Conservation (phyloP, 83 land plant genomes). For the Picea abies region DNA sequence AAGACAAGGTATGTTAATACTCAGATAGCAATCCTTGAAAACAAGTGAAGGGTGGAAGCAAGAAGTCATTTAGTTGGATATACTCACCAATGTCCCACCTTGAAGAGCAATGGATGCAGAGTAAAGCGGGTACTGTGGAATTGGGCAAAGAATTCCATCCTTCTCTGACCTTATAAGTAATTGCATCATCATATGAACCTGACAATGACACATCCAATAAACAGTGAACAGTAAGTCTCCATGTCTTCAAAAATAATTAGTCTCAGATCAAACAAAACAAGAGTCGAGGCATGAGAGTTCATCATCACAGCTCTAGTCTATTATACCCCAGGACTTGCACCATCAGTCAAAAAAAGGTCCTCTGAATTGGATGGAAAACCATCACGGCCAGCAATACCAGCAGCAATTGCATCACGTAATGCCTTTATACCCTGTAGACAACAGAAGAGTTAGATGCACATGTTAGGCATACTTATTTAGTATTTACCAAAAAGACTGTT, state of each 20-base stretch:
- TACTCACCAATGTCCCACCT: constrained; percentile 90
- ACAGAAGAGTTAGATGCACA: no score
- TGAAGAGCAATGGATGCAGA: constrained; percentile 98
- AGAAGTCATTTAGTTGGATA: not conserved
- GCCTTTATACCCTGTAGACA: constrained; percentile 80
- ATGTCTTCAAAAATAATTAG: not conserved
- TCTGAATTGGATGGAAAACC: constrained; percentile 87
- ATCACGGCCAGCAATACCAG: constrained; percentile 93
- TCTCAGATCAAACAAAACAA: constrained; percentile 1
- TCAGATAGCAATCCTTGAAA: not conserved
- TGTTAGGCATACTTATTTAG: no score
- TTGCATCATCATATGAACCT: constrained; percentile 99
- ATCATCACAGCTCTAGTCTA: not conserved
- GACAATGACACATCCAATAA: constrained; percentile 13
- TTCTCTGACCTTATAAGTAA: constrained; percentile 76
- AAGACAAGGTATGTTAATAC: not conserved
- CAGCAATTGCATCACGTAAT: constrained; percentile 91
- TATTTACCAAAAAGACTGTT: no score
- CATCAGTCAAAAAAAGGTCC: constrained; percentile 92
- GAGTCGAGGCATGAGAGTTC: constrained; percentile 1
- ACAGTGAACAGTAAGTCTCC: not conserved
- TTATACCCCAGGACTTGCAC: constrained; percentile 93
- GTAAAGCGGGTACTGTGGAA: constrained; percentile 98
- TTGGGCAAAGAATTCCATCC: constrained; percentile 97
- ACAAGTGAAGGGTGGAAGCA: not conserved